Percentiles rank a stretch among this genome's conserved stretches.
phyloP scores from a whole-genome alignment of 2,329 filamentous ascomycete genomes.

The Sporothrix pseudoabietina region DNA sequence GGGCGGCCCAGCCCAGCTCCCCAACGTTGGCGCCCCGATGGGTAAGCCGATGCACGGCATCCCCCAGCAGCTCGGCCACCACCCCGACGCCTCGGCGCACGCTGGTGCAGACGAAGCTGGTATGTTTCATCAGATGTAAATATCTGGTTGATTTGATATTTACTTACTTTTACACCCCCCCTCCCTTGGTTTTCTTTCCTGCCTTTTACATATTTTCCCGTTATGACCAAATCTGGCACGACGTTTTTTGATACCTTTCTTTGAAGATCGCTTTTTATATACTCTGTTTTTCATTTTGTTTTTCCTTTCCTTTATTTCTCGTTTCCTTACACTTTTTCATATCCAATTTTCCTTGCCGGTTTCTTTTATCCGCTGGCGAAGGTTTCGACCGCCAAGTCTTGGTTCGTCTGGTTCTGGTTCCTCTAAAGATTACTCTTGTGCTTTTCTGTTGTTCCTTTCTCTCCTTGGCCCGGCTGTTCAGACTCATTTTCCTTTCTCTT shows the following conservation, averaged over 20 bases:
- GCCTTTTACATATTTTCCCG: slow-evolving; percentile 35
- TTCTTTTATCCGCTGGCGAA: slow-evolving; percentile 31
- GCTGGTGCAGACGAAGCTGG: slow-evolving; percentile 83
- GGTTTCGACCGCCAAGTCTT: slow-evolving; percentile 34
- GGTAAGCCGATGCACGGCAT: slow-evolving; percentile 68
- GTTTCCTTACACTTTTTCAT: neutral
- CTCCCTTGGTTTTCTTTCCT: slow-evolving; percentile 22
- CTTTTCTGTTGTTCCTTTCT: neutral
- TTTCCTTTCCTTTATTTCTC: slow-evolving; percentile 29
- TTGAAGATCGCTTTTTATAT: slow-evolving; percentile 35
- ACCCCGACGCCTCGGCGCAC: slow-evolving; percentile 66
- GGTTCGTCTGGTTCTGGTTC: slow-evolving; percentile 35
- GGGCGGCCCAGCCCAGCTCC: slow-evolving; percentile 56
- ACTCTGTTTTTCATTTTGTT: slow-evolving; percentile 34
- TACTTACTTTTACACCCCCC: neutral
- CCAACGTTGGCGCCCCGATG: slow-evolving; percentile 64
- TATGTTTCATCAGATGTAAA: slow-evolving; percentile 97
- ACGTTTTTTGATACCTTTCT: slow-evolving; percentile 39
- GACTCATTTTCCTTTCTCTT: slow-evolving; percentile 24
- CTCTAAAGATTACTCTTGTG: slow-evolving; percentile 28
- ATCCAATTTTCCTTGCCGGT: slow-evolving; percentile 14
- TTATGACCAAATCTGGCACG: slow-evolving; percentile 34
- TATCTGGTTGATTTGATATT: slow-evolving; percentile 39
- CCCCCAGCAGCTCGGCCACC: slow-evolving; percentile 73
- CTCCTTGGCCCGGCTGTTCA: slow-evolving; percentile 1